Conservation (phyloP, 129 eudicot genomes). For the Pulicaria dysenterica region DNA sequence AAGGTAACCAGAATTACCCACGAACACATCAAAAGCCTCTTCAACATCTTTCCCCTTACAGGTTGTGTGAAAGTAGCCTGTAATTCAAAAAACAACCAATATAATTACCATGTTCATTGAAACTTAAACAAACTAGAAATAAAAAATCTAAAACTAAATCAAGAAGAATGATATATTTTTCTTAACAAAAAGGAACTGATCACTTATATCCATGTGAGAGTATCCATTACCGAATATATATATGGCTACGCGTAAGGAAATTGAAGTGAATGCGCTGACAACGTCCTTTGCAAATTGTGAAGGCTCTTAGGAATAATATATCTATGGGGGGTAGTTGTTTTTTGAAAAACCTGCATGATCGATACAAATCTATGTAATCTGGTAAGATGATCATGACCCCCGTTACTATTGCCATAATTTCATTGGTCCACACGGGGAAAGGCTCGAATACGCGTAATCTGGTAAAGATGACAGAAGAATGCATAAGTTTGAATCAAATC, state of each 20-base stretch:
- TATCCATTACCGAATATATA: slow-evolving; percentile 75
- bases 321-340: slow-evolving; percentile 58
- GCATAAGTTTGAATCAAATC: not conserved
- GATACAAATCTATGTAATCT: slow-evolving; percentile 65
- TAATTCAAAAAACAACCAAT: not conserved
- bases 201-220: slow-evolving; percentile 72
- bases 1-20: slow-evolving; percentile 56
- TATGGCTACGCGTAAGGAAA: slow-evolving; percentile 77
- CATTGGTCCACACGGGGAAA: slow-evolving; percentile 55
- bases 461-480: not conserved
- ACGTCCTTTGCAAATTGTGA: slow-evolving; percentile 42
- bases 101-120: no score
- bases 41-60: slow-evolving; percentile 73
- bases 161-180: not conserved
- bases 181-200: not conserved
- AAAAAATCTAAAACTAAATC: not conserved
- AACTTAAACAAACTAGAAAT: not conserved
- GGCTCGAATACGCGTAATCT: slow-evolving; percentile 61
- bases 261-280: slow-evolving; percentile 65
- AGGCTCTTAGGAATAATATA: slow-evolving; percentile 55
- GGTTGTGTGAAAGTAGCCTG: slow-evolving; percentile 82
- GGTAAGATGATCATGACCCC: slow-evolving; percentile 66
- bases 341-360: slow-evolving; percentile 54
- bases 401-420: slow-evolving; percentile 70
- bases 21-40: slow-evolving; percentile 68